phyloP scores from a whole-genome alignment of 768 basidiomycete species.

The Antrodiella citrinella region DNA sequence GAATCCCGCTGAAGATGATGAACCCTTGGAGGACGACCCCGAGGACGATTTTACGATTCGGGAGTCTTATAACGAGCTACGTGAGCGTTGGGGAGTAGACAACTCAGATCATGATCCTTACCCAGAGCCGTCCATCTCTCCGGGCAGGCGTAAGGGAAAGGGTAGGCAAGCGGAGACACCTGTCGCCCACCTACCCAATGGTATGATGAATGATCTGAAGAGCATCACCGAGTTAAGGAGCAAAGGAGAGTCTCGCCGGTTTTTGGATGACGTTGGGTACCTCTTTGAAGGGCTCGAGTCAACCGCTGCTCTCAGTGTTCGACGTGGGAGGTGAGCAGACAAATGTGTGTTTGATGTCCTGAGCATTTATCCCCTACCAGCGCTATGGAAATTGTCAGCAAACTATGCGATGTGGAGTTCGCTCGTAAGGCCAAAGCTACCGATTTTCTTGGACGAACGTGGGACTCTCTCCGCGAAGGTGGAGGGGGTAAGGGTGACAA shows the following conservation, averaged over 20 bases:
- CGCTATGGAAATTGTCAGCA: conserved; percentile 68
- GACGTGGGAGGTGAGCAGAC: conserved; percentile 63
- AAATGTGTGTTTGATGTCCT: too few species aligned
- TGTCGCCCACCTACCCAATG: conserved; percentile 32
- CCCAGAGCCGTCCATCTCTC: conserved; percentile 25
- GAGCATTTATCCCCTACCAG: too few species aligned
- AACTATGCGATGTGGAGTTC: conserved; percentile 68
- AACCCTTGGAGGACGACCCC: conserved; percentile 32
- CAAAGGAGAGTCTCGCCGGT: conserved; percentile 73
- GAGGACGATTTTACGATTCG: conserved; percentile 45
- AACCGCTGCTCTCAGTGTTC: conserved; percentile 42
- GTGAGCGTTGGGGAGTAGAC: conserved; percentile 77
- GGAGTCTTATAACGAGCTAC: conserved; percentile 72
- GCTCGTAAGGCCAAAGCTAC: conserved; percentile 72
- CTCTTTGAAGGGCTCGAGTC: conserved; percentile 71
- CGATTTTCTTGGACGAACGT: conserved; percentile 62
- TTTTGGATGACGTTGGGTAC: conserved; percentile 80
- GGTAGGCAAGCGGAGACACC: conserved; percentile 15
- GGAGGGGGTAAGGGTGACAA: conserved; percentile 58
- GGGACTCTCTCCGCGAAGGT: conserved; percentile 54
- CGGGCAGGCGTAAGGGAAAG: conserved; percentile 32
- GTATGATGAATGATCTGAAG: conserved; percentile 67
- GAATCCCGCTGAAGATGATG: conserved; percentile 6
- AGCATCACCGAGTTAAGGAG: conserved; percentile 75
- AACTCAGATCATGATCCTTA: conserved; percentile 66